Conservation (phyloP, 257 asterid genomes). For the Ajuga chamaepitys region DNA sequence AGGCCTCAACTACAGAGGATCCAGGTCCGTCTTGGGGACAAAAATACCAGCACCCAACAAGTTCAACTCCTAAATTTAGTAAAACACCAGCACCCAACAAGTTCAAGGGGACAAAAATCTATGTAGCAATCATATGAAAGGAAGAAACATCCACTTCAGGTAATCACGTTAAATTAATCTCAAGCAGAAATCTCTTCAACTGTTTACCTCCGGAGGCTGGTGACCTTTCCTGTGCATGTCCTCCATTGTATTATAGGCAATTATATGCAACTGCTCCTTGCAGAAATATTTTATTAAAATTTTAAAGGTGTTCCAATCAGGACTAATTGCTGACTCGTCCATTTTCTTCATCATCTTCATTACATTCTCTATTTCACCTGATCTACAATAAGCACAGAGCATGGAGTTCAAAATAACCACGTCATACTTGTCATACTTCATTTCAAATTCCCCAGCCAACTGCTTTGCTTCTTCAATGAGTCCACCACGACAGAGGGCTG, state of each 20-base stretch:
- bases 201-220: slow-evolving; percentile 76
- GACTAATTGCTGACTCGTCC: slow-evolving; percentile 75
- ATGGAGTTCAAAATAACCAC: slow-evolving; percentile 84
- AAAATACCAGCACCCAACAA: background rate
- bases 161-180: slow-evolving; percentile 3
- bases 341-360: slow-evolving; percentile 94
- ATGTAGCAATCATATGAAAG: background rate
- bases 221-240: slow-evolving; percentile 91
- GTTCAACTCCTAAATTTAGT: background rate
- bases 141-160: background rate
- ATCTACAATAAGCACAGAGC: slow-evolving; percentile 88
- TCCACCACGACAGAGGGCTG: slow-evolving; percentile 78
- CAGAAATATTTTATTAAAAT: slow-evolving; percentile 80
- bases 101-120: background rate
- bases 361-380: slow-evolving; percentile 91
- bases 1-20: no score
- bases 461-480: slow-evolving; percentile 81
- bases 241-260: slow-evolving; percentile 82
- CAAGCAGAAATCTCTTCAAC: slow-evolving; percentile 7
- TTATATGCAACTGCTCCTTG: slow-evolving; percentile 67
- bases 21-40: no score
- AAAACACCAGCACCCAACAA: background rate
- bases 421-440: slow-evolving; percentile 71
- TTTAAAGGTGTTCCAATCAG: slow-evolving; percentile 82
- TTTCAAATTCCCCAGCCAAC: slow-evolving; percentile 74